Percentiles rank a stretch among this genome's conserved stretches.
Evolutionary conservation across 139 green algal genomes (phyloP).

Genomic region (Marvania coccoides): DNA sequence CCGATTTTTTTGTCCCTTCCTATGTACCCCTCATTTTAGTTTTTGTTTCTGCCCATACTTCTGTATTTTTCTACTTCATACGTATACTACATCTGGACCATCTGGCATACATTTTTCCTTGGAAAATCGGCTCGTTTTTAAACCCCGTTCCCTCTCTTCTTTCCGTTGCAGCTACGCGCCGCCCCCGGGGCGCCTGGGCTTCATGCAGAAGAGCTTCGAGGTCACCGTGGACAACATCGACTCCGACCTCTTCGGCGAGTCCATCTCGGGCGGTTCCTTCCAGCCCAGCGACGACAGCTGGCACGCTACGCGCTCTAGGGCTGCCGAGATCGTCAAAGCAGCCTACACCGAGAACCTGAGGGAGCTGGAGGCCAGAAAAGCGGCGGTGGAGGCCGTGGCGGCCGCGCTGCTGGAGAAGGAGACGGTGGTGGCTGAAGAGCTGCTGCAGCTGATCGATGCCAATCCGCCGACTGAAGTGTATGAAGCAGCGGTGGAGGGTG

Average conservation of each 20-base stretch:
- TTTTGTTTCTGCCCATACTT: too few species aligned
- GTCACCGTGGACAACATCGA: conserved; percentile 44
- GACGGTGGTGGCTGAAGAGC: conserved; percentile 20
- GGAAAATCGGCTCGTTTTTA: too few species aligned
- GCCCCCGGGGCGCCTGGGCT: background rate
- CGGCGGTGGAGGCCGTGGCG: conserved; percentile 20
- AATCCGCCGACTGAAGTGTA: conserved; percentile 22
- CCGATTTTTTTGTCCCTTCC: too few species aligned
- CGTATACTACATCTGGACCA: too few species aligned
- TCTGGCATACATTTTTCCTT: too few species aligned
- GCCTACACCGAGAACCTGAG: conserved; percentile 32
- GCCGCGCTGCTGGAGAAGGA: conserved; percentile 35
- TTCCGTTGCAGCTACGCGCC: too few species aligned
- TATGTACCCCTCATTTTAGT: too few species aligned
- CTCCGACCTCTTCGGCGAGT: conserved; percentile 35
- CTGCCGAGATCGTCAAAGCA: conserved; percentile 23
- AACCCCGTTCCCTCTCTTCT: too few species aligned
- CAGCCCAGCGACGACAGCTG: conserved; percentile 24
- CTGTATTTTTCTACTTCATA: too few species aligned
- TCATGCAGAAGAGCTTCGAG: conserved; percentile 28
- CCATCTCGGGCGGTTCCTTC: conserved; percentile 21
- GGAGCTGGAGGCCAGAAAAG: conserved; percentile 20
- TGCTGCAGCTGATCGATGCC: conserved; percentile 29
- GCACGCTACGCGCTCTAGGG: conserved; percentile 13
- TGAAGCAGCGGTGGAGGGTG: too few species aligned